Base-by-base conservation (phyloP, 495 filamentous ascomycete genomes). In the Aspergillus nidulans region DNA sequence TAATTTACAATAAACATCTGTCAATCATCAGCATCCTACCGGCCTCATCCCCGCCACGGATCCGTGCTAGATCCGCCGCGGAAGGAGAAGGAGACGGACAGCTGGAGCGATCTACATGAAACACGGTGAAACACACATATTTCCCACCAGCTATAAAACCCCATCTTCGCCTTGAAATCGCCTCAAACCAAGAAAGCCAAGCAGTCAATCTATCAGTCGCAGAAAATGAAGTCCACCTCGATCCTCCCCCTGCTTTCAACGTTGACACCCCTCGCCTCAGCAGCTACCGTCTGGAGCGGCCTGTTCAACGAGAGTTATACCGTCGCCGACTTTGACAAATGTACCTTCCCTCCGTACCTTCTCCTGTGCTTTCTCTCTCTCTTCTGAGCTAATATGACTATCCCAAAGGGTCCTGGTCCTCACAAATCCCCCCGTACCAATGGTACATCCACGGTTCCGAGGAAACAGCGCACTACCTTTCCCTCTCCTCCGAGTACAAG, bases 391-490 rank as follows among this genome's bases (percentile, higher is more conserved):
- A 28, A 51, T 4, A 18, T 7, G 39, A 66, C 4, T 28, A 28
- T 28, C 9, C 4, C 9, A 74, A 71, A 53, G 87, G 85, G 86
- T 83, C 79, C 12, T 89, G 81, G 81, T 69, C 70, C 0, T 82
- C 81, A 64, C 80, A 85, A 68, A 80, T 86, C 56, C 82, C 82
- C 1, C 79, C 83, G 1, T 89, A 82, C 67, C 84, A 88, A 62
- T 88, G 86, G 75, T 88, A 89, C 69, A 89, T 88, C 67, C 81
- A 88, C 71, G 85, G 85, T 4, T 62, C 68, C 7, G 78, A 72
- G 18, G 34, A 66, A 3, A 81, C 85, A 3, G 70, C 73, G 15
- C 59, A 79, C 47, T 87, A 88, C 57, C 77, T 88, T 47, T 82
- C 78, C 55, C 71, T 86, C 0, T 73, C 70, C 12, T 57, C 75